A percentile compares a stretch with the other conserved stretches of the same genome.
Evolutionary conservation across 1,284 basidiomycete species (phyloP).

Genomic region (Rhodotorula glutinis): DNA sequence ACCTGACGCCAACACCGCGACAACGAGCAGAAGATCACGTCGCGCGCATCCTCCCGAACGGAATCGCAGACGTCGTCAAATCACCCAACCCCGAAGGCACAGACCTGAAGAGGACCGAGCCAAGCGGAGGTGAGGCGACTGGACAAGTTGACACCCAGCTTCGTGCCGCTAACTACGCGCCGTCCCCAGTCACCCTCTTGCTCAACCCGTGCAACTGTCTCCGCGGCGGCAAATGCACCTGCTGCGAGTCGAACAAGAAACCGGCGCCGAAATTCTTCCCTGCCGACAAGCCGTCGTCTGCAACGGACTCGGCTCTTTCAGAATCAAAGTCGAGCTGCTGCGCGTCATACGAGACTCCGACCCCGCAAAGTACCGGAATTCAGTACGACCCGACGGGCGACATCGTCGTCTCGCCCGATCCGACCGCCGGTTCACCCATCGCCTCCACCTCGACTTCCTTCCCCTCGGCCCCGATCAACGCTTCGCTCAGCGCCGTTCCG

Average conservation of each 20-base stretch:
- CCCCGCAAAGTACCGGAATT: no score
- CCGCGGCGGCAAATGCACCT: slow-evolving; percentile 29
- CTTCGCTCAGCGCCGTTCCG: no score
- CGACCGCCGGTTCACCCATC: no score
- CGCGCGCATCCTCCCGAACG: slow-evolving; percentile 27
- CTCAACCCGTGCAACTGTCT: slow-evolving; percentile 37
- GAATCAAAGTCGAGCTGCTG: no score
- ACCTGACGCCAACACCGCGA: not conserved
- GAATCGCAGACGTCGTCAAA: slow-evolving; percentile 17
- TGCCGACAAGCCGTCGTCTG: not conserved
- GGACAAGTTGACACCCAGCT: no score
- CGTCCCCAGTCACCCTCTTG: slow-evolving; percentile 26
- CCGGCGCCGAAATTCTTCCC: slow-evolving; percentile 8
- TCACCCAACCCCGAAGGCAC: not conserved
- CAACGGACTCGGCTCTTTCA: not conserved
- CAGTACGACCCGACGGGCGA: no score
- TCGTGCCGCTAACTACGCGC: not conserved
- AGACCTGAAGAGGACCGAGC: not conserved
- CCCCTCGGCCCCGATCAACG: no score
- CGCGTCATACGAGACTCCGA: no score
- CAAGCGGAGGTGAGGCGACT: slow-evolving; percentile 17
- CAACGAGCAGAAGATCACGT: slow-evolving; percentile 5
- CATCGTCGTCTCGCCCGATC: no score
- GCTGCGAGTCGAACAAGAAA: slow-evolving; percentile 24
- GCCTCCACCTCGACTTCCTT: no score